Evolutionary conservation across 2,329 filamentous ascomycete species (phyloP).

Genomic region (Alternaria solani): DNA sequence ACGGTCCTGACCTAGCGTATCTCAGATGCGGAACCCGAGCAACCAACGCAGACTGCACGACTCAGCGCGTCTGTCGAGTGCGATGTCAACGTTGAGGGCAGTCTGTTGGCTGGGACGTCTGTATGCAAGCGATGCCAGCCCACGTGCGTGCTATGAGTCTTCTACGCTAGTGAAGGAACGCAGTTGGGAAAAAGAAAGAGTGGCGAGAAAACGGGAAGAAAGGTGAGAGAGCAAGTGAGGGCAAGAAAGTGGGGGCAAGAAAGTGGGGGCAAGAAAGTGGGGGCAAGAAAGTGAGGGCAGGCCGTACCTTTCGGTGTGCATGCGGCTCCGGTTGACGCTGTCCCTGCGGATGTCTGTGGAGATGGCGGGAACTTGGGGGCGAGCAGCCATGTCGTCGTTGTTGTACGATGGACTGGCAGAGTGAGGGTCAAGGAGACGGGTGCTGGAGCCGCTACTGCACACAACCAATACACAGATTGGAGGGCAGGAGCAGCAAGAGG

Average conservation of each 20-base stretch:
- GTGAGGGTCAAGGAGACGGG: neutral
- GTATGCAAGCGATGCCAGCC: neutral
- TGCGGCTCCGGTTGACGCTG: neutral
- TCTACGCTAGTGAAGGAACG: neutral
- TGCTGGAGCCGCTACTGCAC: slow-evolving; percentile 6
- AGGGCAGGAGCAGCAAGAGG: neutral
- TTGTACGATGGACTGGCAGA: neutral
- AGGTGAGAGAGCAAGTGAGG: neutral
- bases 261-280: too few relatives aligned
- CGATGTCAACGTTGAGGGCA: neutral
- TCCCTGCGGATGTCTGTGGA: neutral
- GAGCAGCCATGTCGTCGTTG: slow-evolving; percentile 3
- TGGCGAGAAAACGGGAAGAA: neutral
- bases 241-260: too few relatives aligned
- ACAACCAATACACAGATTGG: slow-evolving; percentile 1
- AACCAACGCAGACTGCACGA: neutral
- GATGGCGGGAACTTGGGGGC: neutral
- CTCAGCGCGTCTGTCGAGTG: neutral
- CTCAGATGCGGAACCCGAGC: neutral
- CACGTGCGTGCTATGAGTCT: neutral
- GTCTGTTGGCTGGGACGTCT: neutral
- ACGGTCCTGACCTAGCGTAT: neutral
- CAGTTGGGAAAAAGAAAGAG: neutral
- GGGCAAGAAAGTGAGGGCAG: neutral
- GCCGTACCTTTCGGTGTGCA: neutral